Evolutionary conservation across 1,284 basidiomycete genomes (phyloP).

Genomic region (Wolfiporia cocos): DNA sequence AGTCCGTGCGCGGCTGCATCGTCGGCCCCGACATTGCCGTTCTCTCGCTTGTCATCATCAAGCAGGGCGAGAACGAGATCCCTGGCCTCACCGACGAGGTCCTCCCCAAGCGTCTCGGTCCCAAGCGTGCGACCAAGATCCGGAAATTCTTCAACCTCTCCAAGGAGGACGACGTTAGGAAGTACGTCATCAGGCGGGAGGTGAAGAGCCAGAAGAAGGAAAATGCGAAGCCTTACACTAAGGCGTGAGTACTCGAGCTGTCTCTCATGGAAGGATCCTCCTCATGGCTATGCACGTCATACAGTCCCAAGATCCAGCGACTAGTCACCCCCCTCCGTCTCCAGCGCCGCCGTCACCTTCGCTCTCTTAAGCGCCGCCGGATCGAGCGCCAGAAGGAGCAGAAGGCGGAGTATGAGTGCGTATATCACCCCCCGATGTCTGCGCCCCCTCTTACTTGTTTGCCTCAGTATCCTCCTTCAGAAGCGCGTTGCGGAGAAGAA

Average conservation of each 20-base stretch:
- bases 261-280: not conserved
- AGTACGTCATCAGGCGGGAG: conserved; percentile 93
- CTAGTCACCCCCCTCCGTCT: conserved; percentile 93
- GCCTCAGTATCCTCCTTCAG: conserved; percentile 62
- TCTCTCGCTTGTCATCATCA: conserved; percentile 91
- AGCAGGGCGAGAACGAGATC: conserved; percentile 93
- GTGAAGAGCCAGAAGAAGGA: conserved; percentile 89
- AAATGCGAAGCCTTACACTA: conserved; percentile 94
- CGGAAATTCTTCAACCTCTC: conserved; percentile 96
- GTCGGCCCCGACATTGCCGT: conserved; percentile 96
- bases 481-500: conserved; percentile 95
- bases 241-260: conserved; percentile 69
- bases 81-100: conserved; percentile 91
- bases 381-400: conserved; percentile 92
- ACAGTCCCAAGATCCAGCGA: conserved; percentile 83
- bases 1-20: conserved; percentile 98
- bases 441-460: not conserved
- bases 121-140: conserved; percentile 95
- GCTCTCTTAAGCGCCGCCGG: conserved; percentile 84
- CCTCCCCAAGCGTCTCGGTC: conserved; percentile 93
- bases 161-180: conserved; percentile 98
- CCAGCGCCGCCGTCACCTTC: conserved; percentile 94
- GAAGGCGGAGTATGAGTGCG: conserved; percentile 87
- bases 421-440: conserved; percentile 8
- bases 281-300: not conserved